A percentile compares a stretch with the other conserved stretches of the same genome.
These are phyloP conservation scores for Acanthamoeba lugdunensis DNA, from an alignment of 208 protist species.

Conservation along the genomic window DNA sequence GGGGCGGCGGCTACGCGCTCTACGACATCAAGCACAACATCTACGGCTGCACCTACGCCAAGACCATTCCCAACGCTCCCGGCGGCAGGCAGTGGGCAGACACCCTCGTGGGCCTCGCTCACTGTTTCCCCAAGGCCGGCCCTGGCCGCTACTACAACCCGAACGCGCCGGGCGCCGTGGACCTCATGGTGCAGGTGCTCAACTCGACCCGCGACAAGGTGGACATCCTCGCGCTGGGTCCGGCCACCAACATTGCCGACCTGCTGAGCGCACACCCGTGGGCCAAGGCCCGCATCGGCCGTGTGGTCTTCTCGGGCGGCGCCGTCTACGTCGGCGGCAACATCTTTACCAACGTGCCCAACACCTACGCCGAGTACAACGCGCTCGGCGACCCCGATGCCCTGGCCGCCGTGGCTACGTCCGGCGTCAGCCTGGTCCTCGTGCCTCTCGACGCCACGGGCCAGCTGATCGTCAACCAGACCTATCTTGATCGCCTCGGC, in stretches of 20 bases:
- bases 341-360: conserved; percentile 23
- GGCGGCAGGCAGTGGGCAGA: conserved; percentile 9
- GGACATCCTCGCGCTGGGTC: not conserved
- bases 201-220: conserved; percentile 14
- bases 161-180: not conserved
- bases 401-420: not conserved
- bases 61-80: conserved; percentile 6
- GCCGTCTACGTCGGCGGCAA: conserved; percentile 6
- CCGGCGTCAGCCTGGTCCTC: not conserved
- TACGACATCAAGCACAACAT: not conserved
- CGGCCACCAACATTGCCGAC: not conserved
- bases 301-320: not conserved
- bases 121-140: conserved; percentile 1
- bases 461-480: not conserved
- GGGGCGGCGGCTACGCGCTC: not conserved
- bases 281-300: not conserved
- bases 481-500: not conserved
- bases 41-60: conserved; percentile 25
- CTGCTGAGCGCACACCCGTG: not conserved
- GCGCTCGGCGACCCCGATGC: not conserved
- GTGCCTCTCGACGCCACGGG: conserved; percentile 17
- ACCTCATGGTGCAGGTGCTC: not conserved
- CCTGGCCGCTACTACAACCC: conserved; percentile 11
- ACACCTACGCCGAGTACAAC: conserved; percentile 44
- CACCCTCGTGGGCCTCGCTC: not conserved